Conservation (phyloP, 805 yeast genomes). For the Candida tallmaniae region DNA sequence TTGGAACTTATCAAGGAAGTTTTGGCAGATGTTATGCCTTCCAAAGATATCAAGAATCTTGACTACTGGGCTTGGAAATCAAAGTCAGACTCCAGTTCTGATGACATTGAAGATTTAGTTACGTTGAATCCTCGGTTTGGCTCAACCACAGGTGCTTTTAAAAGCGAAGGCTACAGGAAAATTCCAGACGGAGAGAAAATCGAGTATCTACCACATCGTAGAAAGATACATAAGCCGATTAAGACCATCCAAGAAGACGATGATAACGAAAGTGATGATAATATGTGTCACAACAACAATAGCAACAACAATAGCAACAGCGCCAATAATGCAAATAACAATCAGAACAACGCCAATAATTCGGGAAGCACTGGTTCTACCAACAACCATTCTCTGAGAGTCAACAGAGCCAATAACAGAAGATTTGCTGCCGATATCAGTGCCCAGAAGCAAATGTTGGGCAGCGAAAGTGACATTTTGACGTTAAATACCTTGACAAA, state of each 20-base stretch:
- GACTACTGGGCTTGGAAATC: slow-evolving; percentile 69
- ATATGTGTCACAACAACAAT: slow-evolving; percentile 40
- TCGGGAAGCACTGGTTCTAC: slow-evolving; percentile 14
- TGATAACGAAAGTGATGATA: slow-evolving; percentile 4
- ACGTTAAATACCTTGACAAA: slow-evolving; percentile 84
- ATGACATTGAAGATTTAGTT: slow-evolving; percentile 19
- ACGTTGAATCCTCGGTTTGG: slow-evolving; percentile 28
- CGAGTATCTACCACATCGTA: slow-evolving; percentile 78
- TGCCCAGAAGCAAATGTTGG: slow-evolving; percentile 72
- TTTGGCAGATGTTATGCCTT: slow-evolving; percentile 19
- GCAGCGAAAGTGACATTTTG: slow-evolving; percentile 75
- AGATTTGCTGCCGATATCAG: slow-evolving; percentile 86
- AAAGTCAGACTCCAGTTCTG: slow-evolving; percentile 17
- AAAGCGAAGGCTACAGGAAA: slow-evolving; percentile 69
- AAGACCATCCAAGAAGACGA: slow-evolving; percentile 56
- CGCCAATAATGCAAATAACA: background rate
- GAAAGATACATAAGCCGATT: slow-evolving; percentile 62
- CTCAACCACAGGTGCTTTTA: slow-evolving; percentile 56
- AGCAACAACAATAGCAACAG: slow-evolving; percentile 65
- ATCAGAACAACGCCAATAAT: background rate
- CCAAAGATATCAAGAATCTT: slow-evolving; percentile 27
- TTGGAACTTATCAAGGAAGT: slow-evolving; percentile 46
- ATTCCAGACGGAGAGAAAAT: slow-evolving; percentile 69
- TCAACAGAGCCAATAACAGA: slow-evolving; percentile 81
- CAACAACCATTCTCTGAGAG: slow-evolving; percentile 63